Conservation (phyloP, 2,329 filamentous ascomycete species). For the Apiospora koreana region DNA sequence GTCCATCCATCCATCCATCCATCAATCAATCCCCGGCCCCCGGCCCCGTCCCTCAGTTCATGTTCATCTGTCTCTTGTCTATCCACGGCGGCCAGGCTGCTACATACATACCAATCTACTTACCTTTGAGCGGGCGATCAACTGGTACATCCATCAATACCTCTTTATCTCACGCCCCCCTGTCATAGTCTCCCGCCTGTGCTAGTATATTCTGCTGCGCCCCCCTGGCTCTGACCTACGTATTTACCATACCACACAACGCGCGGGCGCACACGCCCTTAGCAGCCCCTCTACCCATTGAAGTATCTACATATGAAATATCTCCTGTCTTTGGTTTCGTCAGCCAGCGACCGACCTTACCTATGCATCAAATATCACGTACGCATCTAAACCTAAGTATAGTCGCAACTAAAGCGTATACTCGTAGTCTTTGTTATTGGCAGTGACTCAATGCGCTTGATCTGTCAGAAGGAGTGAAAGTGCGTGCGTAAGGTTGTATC, state of each 20-base stretch:
- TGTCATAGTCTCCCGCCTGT: background rate
- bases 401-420: background rate
- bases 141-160: background rate
- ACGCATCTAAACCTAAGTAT: background rate
- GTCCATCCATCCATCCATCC: background rate
- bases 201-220: constrained; percentile 9
- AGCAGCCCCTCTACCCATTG: background rate
- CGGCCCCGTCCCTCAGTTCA: constrained; percentile 4
- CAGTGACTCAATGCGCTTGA: background rate
- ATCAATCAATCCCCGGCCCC: background rate
- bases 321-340: background rate
- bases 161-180: background rate
- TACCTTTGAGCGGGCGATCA: background rate
- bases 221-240: background rate
- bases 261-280: background rate
- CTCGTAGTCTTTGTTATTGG: background rate
- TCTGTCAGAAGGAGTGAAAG: background rate
- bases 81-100: background rate
- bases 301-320: background rate
- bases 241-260: background rate
- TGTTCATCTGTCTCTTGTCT: background rate
- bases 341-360: too few species aligned
- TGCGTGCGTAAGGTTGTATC: background rate
- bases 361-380: too few species aligned
- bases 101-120: background rate